Percentiles rank a stretch among this genome's conserved stretches.
Conservation (phyloP, 768 basidiomycete genomes). For the Phanerochaete sordida region DNA sequence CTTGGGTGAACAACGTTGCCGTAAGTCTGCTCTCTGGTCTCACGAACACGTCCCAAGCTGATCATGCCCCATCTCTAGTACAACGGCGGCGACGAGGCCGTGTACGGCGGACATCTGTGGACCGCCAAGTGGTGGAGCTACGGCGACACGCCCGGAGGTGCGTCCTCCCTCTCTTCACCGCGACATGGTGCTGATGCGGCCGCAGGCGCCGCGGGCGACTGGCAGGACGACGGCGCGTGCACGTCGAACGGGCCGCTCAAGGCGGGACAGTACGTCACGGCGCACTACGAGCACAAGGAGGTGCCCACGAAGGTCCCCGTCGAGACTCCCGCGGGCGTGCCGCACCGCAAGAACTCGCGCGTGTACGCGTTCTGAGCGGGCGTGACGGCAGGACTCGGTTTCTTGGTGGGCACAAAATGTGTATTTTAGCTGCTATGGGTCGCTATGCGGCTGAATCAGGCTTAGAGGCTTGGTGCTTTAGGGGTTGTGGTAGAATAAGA, state of each 20-base stretch:
- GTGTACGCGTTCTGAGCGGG: constrained; percentile 10
- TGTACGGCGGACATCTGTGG: constrained; percentile 25
- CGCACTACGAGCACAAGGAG: constrained; percentile 15
- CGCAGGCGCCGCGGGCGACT: constrained; percentile 23
- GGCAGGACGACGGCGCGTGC: constrained; percentile 24
- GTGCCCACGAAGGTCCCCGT: constrained; percentile 10
- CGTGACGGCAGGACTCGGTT: no score
- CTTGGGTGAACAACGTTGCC: constrained; percentile 26
- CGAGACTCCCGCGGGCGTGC: constrained; percentile 7
- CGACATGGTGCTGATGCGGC: neutral
- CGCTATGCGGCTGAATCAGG: neutral
- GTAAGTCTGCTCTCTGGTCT: constrained; percentile 20
- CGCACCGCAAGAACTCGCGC: constrained; percentile 11
- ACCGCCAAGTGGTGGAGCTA: constrained; percentile 28
- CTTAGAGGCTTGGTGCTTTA: no score
- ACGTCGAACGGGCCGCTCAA: constrained; percentile 5
- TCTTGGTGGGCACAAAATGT: neutral
- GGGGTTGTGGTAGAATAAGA: no score
- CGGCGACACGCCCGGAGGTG: constrained; percentile 25
- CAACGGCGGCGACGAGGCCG: constrained; percentile 23
- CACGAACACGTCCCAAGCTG: neutral
- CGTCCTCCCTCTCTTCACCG: neutral
- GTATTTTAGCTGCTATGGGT: neutral
- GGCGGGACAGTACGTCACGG: constrained; percentile 2
- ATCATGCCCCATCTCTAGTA: constrained; percentile 18